Evolutionary conservation across 345 rosid species (phyloP), one percentile per base, ranked within the genome.

Genomic region (Schrenkiella parvula): DNA sequence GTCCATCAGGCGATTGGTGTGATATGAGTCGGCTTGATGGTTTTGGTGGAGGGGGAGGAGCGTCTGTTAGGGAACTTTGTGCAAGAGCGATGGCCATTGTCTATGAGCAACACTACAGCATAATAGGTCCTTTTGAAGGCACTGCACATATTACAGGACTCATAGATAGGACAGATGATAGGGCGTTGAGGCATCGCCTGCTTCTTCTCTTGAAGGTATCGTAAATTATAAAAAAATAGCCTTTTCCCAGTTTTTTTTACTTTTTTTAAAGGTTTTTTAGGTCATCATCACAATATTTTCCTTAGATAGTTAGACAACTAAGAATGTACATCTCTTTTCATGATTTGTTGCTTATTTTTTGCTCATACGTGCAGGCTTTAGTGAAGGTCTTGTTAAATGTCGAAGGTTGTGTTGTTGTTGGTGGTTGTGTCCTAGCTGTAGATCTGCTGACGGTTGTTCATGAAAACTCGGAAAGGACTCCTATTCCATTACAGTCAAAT

Each of bases 21-120:
- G 98, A 95, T 76, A 77, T 95, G 98, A 92, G 88, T 80, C 81
- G 96, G 81, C 83, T 95, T 76, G 98, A 95, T 83, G 96, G 98
- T 68, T 95, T 95, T 85, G 99, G 99, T 58, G 99, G 99, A 75
- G 98, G 93, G 13, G 99, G 98, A 62, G 93, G 92, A 57, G 86
- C 88, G 76, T 92, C 99, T 34, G 99, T 95, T 61, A 85, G 99
- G 80, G 99, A 95, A 79, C 98, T 95, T 77, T 95, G 99, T 84
- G 99, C 98, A 8, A 89, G 99, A 82, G 98, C 99, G 15, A 95
- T 95, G 99, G 73, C 98, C 48, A 95, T 92, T 75, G 97, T 95
- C 56, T 95, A 95, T 79, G 99, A 95, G 77, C 98, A 92, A 78
- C 99, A 95, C 80, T 81, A 71, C 80, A 88, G 64, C 53, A 83